phyloP scores from a whole-genome alignment of 1,284 basidiomycete genomes.

The Cutaneotrichosporon spelunceum region DNA sequence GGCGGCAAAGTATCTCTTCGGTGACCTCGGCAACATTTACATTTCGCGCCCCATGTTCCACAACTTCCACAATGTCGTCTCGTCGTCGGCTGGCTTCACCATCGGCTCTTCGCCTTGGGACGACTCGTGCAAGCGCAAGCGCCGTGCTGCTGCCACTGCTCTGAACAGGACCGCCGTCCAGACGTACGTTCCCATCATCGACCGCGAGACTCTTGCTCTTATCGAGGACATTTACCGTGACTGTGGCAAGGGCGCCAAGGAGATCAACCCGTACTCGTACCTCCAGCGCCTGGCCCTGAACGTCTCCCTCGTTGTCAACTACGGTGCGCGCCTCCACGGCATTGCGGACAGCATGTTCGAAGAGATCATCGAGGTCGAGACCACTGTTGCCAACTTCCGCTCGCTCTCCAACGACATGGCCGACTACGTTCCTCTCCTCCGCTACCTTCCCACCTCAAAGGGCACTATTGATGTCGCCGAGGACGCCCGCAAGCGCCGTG shows the following conservation, averaged over 20 bases:
- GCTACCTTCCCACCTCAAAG: slow-evolving; percentile 12
- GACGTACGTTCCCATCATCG: slow-evolving; percentile 23
- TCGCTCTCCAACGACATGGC: slow-evolving; percentile 15
- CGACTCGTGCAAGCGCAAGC: slow-evolving; percentile 27
- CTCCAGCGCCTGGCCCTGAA: slow-evolving; percentile 23
- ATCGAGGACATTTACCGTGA: slow-evolving; percentile 22
- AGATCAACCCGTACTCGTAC: slow-evolving; percentile 21
- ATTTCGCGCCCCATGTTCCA: slow-evolving; percentile 25
- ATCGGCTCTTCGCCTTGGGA: slow-evolving; percentile 27
- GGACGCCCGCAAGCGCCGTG: slow-evolving; percentile 18
- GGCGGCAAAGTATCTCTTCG: slow-evolving; percentile 24
- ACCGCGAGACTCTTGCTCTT: slow-evolving; percentile 25
- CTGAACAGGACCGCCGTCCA: slow-evolving; percentile 22
- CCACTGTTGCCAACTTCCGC: slow-evolving; percentile 18
- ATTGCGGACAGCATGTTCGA: slow-evolving; percentile 18
- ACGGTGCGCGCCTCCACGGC: slow-evolving; percentile 20
- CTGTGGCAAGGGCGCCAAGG: slow-evolving; percentile 18
- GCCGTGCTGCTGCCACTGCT: slow-evolving; percentile 23
- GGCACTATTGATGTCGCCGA: background rate
- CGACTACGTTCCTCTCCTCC: slow-evolving; percentile 25
- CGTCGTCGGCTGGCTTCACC: slow-evolving; percentile 20
- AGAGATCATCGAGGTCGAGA: slow-evolving; percentile 24
- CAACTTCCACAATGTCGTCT: slow-evolving; percentile 24
- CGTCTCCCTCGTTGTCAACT: slow-evolving; percentile 24
- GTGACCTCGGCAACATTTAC: slow-evolving; percentile 22